Base-by-base conservation (phyloP, 2,329 filamentous ascomycete genomes). In the Nemania sp. region DNA sequence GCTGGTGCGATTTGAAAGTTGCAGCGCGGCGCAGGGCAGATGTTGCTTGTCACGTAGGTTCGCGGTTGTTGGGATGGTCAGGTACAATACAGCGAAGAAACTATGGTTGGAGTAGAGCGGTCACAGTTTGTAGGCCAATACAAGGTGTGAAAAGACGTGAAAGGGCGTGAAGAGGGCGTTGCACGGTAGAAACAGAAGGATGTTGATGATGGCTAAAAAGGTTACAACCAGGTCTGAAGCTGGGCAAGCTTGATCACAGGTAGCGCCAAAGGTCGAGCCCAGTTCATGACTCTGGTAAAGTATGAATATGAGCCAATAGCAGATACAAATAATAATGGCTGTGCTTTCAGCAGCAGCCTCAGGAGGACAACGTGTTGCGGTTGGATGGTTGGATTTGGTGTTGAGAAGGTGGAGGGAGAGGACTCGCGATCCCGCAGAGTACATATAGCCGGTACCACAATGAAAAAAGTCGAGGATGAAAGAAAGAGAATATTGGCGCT, bases 161-260 rank as follows among this genome's bases (percentile, higher is more conserved):
- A 10, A 35, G 43, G 54, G 13, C 18, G 49, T 42, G 13, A 20
- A 21, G 17, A 50, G 34, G 17, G 21, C 11, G 51, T 50, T 15
- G 54, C 59, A 52, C 48, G 52, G 54, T 54, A 20, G 49, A 54
- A 21, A 17, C n/a, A 32, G 7, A 13, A 35, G 13, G 58, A 7
- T 12, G 53, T n/a, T n/a, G n/a, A n/a, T 34, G 47, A 35, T 3
- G 32, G 42, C 34, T 15, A 15, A 49, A 34, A 43, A 54, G 7
- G 51, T 60, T 20, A 63, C 52, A 54, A 60, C 40, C 60, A 56
- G 63, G 56, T 64, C 55, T 57, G 52, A 42, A 61, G 61, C 61
- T 57, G 40, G 50, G 42, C 51, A 56, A 57, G 62, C 59, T 64
- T 40, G 25, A 54, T 64, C 54, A 63, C 54, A 54, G 49, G 42